These are phyloP conservation scores for Lentinula sp. DNA, from an alignment of 768 basidiomycete species.

Conservation along the genomic window DNA sequence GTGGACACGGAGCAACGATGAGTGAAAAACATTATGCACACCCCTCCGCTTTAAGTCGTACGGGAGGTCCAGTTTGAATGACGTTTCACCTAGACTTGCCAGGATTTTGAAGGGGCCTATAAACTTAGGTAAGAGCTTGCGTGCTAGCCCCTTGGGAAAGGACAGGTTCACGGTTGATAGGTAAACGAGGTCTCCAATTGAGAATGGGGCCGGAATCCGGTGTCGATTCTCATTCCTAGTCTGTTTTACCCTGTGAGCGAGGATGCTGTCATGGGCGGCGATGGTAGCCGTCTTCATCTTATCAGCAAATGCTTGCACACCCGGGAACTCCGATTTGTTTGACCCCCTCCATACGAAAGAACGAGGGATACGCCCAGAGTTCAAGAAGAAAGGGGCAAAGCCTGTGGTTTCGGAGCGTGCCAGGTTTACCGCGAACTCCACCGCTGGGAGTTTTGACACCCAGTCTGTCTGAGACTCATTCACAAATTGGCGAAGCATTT, in stretches of 20 bases:
- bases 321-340: no score
- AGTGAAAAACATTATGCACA: conserved; percentile 24
- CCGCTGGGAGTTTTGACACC: conserved; percentile 9
- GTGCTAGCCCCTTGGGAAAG: conserved; percentile 22
- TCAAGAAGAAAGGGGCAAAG: conserved; percentile 1
- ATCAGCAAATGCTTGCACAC: no score
- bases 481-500: conserved; percentile 17
- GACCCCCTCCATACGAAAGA: conserved; percentile 4
- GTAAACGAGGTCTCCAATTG: conserved; percentile 21
- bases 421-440: background rate
- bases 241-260: no score
- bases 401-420: conserved; percentile 12
- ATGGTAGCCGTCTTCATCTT: no score
- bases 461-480: conserved; percentile 15
- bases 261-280: no score
- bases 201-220: no score
- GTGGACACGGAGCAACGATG: conserved; percentile 15
- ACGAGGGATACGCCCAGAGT: background rate
- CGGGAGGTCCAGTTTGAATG: conserved; percentile 21
- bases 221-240: no score
- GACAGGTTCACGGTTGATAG: conserved; percentile 25
- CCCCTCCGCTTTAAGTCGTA: conserved; percentile 13
- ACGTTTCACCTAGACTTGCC: conserved; percentile 4
- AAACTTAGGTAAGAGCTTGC: conserved; percentile 27
- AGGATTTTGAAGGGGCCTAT: conserved; percentile 26